phyloP scores from a whole-genome alignment of 371 early-diverging fungal species.

The Apophysomyces trapeziformis region DNA sequence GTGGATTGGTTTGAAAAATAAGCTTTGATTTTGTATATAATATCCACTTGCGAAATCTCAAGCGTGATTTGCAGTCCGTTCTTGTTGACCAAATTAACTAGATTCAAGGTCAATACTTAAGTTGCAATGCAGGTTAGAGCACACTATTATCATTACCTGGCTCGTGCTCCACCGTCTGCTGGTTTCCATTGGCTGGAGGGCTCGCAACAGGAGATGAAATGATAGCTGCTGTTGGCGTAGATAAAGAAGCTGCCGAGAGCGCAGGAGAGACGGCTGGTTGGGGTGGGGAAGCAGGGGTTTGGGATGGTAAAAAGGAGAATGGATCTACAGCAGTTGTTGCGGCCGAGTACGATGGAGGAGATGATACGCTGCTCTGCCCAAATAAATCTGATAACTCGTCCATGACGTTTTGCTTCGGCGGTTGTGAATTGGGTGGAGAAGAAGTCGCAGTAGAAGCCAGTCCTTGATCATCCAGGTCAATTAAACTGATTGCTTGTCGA shows the following conservation, averaged over 20 bases:
- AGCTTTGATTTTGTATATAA: slow-evolving; percentile 34
- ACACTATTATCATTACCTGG: slow-evolving; percentile 5
- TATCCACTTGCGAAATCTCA: slow-evolving; percentile 23
- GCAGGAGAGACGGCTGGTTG: slow-evolving; percentile 21
- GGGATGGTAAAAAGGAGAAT: slow-evolving; percentile 9
- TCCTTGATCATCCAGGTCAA: slow-evolving; percentile 65
- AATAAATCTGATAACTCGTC: slow-evolving; percentile 48
- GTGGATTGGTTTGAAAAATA: slow-evolving; percentile 56
- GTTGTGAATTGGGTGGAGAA: slow-evolving; percentile 8
- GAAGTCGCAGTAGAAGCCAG: not conserved
- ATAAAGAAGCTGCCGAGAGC: slow-evolving; percentile 9
- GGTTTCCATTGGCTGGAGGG: slow-evolving; percentile 12
- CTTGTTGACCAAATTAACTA: slow-evolving; percentile 44
- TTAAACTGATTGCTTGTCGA: slow-evolving; percentile 56
- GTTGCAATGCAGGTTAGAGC: not conserved
- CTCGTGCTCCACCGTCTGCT: slow-evolving; percentile 19
- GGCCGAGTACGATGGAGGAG: slow-evolving; percentile 24
- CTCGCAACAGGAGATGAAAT: slow-evolving; percentile 17
- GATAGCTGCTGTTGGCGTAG: slow-evolving; percentile 17
- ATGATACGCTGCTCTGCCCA: slow-evolving; percentile 28
- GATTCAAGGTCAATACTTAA: not conserved
- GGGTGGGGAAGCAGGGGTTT: slow-evolving; percentile 13
- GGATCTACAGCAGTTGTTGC: slow-evolving; percentile 19
- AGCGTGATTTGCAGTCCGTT: slow-evolving; percentile 44
- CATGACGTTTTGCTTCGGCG: slow-evolving; percentile 22